phyloP scores from a whole-genome alignment of 2,329 filamentous ascomycete genomes.

The Fusarium bulbicola region DNA sequence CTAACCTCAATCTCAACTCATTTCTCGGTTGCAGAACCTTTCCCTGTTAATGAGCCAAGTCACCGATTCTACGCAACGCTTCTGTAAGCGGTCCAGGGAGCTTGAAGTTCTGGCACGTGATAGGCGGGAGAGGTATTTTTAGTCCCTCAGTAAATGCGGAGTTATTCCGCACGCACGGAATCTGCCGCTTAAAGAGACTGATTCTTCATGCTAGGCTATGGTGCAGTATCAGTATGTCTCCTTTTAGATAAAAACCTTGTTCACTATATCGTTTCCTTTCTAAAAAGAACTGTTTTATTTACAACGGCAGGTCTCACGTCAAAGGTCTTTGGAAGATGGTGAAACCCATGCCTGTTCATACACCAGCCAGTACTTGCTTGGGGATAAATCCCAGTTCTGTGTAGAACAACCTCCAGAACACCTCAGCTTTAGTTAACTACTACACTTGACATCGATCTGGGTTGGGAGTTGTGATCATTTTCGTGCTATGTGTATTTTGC shows the following conservation, averaged over 20 bases:
- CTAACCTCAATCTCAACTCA: background rate
- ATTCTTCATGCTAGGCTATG: too few species aligned
- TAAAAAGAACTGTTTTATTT: background rate
- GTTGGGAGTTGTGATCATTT: rapidly evolving
- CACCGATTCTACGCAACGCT: rapidly evolving
- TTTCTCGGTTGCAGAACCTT: rapidly evolving
- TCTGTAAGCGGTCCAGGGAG: rapidly evolving
- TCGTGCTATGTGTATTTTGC: background rate
- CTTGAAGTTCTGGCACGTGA: background rate
- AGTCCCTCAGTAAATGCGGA: too few species aligned
- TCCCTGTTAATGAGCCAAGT: rapidly evolving
- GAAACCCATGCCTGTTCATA: background rate
- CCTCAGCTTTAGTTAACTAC: background rate
- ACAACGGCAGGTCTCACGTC: rapidly evolving
- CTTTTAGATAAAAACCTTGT: background rate
- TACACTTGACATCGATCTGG: too few species aligned
- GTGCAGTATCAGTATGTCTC: too few species aligned
- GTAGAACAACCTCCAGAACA: too few species aligned
- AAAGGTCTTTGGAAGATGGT: background rate
- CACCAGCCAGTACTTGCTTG: background rate
- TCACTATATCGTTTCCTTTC: rapidly evolving
- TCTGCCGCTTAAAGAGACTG: background rate
- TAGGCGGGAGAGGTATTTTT: too few species aligned
- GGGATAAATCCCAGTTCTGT: background rate
- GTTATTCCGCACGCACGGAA: background rate